Conservation (phyloP, 495 filamentous ascomycete species). For the Lichenothelia convexa region DNA sequence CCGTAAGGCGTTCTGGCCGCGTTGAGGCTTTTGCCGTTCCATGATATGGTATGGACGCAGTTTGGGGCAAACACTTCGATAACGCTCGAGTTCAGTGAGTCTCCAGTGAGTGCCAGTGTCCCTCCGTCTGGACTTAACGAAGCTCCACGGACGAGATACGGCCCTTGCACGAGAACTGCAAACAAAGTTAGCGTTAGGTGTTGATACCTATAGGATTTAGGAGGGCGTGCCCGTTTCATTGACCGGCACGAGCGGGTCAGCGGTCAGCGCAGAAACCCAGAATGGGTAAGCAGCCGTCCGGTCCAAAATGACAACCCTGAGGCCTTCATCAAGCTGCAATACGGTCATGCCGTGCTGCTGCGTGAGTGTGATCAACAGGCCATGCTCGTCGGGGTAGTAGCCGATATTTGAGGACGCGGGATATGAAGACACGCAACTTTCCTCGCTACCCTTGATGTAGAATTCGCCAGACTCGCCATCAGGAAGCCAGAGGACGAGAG, state of each 20-base stretch:
- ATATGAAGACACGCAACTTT: conserved; percentile 4
- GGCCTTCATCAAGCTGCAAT: conserved; percentile 7
- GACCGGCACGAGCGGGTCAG: conserved; percentile 5
- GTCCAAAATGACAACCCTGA: conserved; percentile 6
- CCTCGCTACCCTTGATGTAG: conserved; percentile 6
- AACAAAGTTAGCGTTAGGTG: neutral
- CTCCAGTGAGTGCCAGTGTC: conserved; percentile 12
- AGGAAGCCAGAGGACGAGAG: conserved; percentile 9
- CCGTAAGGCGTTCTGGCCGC: conserved; percentile 11
- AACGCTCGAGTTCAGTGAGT: conserved; percentile 8
- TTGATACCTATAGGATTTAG: no score
- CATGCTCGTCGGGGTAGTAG: neutral
- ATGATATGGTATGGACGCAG: conserved; percentile 7
- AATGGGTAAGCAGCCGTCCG: conserved; percentile 3
- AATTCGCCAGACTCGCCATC: conserved; percentile 8
- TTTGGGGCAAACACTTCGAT: conserved; percentile 15
- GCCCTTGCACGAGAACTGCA: conserved; percentile 14
- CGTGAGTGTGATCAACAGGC: conserved; percentile 7
- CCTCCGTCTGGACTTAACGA: conserved; percentile 1
- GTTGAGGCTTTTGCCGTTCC: conserved; percentile 11
- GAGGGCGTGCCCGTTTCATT: conserved; percentile 3
- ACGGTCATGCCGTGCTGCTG: conserved; percentile 9
- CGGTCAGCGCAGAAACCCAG: conserved; percentile 6
- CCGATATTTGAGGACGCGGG: neutral
- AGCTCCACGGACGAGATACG: conserved; percentile 15